Percentiles rank a stretch among this genome's conserved stretches.
phyloP scores from a whole-genome alignment of 2,329 filamentous ascomycete species.

The Didymella arachidicola region DNA sequence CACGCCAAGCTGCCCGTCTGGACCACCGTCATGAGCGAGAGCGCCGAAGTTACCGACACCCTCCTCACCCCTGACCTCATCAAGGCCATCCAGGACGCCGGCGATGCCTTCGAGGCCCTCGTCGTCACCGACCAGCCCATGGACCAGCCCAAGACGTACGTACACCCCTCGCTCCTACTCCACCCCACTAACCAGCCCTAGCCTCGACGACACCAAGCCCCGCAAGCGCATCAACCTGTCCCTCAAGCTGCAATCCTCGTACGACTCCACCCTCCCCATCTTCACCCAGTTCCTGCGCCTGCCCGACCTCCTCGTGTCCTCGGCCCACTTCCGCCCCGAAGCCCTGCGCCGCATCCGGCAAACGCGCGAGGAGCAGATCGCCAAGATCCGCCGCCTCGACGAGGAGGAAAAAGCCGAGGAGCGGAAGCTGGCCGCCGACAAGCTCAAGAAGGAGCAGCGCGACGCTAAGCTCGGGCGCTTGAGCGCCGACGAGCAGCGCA shows the following conservation, averaged over 20 bases:
- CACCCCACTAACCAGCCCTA: constrained; percentile 45
- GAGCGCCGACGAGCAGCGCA: constrained; percentile 65
- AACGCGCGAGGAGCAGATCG: constrained; percentile 80
- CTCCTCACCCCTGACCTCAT: constrained; percentile 88
- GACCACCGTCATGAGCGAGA: constrained; percentile 96
- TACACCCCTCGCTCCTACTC: constrained; percentile 27
- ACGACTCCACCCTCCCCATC: constrained; percentile 72
- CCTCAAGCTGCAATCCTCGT: constrained; percentile 67
- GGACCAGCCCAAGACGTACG: constrained; percentile 85
- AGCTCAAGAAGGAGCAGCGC: constrained; percentile 80
- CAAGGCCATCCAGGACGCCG: constrained; percentile 78
- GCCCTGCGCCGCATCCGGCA: constrained; percentile 83
- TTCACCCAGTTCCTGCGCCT: constrained; percentile 84
- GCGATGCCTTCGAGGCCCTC: constrained; percentile 78
- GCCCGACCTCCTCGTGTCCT: constrained; percentile 78
- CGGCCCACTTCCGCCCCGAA: constrained; percentile 85
- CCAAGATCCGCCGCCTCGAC: constrained; percentile 78
- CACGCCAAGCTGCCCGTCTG: constrained; percentile 86
- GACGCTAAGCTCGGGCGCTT: constrained; percentile 74
- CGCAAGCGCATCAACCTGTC: constrained; percentile 88
- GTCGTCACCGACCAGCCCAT: constrained; percentile 89
- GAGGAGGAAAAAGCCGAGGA: constrained; percentile 75
- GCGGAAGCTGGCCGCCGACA: constrained; percentile 61
- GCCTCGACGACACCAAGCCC: constrained; percentile 81
- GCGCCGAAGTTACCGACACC: constrained; percentile 87